These are phyloP conservation scores for Penicillium simplicissimum DNA, from an alignment of 495 filamentous ascomycete genomes.

Conservation along the genomic window DNA sequence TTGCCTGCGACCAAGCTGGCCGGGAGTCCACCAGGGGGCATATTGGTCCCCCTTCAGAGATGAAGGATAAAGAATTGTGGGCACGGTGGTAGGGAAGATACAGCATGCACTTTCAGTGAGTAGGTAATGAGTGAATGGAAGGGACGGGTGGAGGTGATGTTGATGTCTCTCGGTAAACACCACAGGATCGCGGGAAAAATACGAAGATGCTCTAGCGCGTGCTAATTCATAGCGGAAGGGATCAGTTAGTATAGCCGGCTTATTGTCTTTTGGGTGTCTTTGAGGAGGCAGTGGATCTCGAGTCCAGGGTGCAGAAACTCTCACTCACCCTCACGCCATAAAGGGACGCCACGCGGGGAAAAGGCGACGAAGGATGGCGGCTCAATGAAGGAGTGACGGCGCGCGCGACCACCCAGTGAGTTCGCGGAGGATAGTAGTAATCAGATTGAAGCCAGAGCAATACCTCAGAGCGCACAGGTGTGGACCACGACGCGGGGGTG, in stretches of 20 bases:
- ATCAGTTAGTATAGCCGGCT: conserved; percentile 12
- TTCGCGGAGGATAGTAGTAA: background rate
- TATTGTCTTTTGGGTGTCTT: background rate
- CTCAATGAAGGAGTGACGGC: conserved; percentile 4
- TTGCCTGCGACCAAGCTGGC: conserved; percentile 53
- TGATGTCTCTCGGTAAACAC: background rate
- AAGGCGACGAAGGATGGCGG: background rate
- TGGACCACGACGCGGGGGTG: conserved; percentile 24
- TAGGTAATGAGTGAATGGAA: background rate
- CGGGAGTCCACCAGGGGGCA: conserved; percentile 50
- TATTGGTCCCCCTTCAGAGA: conserved; percentile 37
- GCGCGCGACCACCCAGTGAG: conserved; percentile 7
- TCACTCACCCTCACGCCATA: conserved; percentile 31
- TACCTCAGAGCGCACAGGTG: conserved; percentile 15
- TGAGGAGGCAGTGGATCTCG: background rate
- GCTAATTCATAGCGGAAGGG: conserved; percentile 3
- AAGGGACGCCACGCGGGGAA: conserved; percentile 16
- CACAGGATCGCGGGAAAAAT: background rate
- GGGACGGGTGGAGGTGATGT: background rate
- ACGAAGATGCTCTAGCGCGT: conserved; percentile 14
- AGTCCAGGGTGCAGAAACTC: conserved; percentile 6
- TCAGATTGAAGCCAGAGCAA: conserved; percentile 6
- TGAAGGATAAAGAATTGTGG: conserved; percentile 16
- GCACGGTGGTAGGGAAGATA: conserved; percentile 12
- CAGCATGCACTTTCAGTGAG: conserved; percentile 3